Evolutionary conservation across 371 early-diverging fungal genomes (phyloP).

Genomic region (Rhizopus arrhizus): DNA sequence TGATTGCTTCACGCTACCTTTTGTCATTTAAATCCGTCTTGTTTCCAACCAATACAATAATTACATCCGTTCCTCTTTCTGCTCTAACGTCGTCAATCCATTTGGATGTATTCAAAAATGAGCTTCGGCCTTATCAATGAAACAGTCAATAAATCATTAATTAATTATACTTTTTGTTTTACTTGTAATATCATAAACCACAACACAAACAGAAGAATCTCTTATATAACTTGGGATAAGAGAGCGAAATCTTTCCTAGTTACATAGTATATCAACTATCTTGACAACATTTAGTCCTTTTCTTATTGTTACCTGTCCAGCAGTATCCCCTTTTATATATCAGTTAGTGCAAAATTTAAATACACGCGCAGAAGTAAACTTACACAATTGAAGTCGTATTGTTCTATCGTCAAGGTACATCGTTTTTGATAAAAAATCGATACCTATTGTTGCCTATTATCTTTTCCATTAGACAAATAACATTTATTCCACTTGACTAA

Average conservation of each 20-base stretch:
- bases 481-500: neutral
- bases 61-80: constrained; percentile 95
- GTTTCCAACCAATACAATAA: constrained; percentile 99
- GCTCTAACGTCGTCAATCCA: constrained; percentile 99
- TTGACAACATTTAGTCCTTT: no score
- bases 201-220: constrained; percentile 98
- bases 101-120: constrained; percentile 92
- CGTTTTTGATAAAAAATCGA: constrained; percentile 99
- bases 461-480: neutral
- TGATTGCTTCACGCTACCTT: constrained; percentile 55
- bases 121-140: constrained; percentile 71
- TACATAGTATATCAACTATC: no score
- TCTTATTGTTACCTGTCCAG: constrained; percentile 85
- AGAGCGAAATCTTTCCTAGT: constrained; percentile 89
- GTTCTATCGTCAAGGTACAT: constrained; percentile 97
- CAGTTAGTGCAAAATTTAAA: neutral
- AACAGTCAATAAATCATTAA: neutral
- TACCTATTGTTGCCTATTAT: constrained; percentile 97
- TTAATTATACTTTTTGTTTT: neutral
- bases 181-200: constrained; percentile 73
- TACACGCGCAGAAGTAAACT: neutral
- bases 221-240: constrained; percentile 98
- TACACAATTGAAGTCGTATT: constrained; percentile 96
- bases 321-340: constrained; percentile 84
- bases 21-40: constrained; percentile 97